phyloP scores from a whole-genome alignment of 305 asterid species.

The Ruellia speciosa region DNA sequence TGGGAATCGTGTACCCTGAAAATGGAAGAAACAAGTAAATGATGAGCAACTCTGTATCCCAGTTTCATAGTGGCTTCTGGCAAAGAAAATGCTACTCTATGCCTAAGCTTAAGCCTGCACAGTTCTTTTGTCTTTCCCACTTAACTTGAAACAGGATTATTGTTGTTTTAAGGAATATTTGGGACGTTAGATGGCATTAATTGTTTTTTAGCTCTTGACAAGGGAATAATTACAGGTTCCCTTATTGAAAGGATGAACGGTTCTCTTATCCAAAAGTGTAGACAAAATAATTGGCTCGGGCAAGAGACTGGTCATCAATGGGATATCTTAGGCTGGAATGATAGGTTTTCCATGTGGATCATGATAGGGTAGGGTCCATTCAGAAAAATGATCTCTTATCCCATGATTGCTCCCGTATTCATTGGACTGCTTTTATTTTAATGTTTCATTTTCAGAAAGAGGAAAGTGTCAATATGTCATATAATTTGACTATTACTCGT shows the following conservation, averaged over 20 bases:
- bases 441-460: no score
- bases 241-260: conserved; percentile 26
- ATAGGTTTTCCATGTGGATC: conserved; percentile 89
- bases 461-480: no score
- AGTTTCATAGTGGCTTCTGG: background rate
- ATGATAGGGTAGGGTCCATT: conserved; percentile 84
- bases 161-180: background rate
- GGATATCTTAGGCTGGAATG: conserved; percentile 78
- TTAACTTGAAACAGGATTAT: background rate
- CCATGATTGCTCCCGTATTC: conserved; percentile 31
- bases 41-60: conserved; percentile 12
- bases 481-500: conserved; percentile 17
- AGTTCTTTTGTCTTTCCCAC: no score
- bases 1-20: conserved; percentile 74
- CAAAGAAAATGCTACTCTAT: background rate
- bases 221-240: conserved; percentile 16
- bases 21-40: conserved; percentile 18
- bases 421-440: conserved; percentile 27
- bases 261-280: conserved; percentile 32
- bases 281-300: conserved; percentile 44
- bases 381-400: conserved; percentile 38
- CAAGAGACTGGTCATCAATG: conserved; percentile 55
- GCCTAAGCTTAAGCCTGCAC: no score
- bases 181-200: background rate
- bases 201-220: no score